phyloP scores from a whole-genome alignment of 768 basidiomycete species.

The Asterophora parasitica region DNA sequence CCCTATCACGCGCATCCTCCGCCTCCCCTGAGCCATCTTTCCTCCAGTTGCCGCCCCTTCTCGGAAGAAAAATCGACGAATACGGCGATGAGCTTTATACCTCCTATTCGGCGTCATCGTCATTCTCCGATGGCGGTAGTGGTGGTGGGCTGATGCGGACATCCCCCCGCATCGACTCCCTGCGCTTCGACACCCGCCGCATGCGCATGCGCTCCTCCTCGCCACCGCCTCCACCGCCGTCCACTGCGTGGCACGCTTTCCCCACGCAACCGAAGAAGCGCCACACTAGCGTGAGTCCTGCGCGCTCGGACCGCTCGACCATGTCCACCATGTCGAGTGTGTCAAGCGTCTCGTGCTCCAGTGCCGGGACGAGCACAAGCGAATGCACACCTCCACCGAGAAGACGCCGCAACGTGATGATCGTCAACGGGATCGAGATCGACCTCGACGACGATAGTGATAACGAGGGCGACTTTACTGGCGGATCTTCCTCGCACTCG shows the following conservation, averaged over 20 bases:
- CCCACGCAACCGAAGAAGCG: background rate
- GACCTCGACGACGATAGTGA: slow-evolving; percentile 17
- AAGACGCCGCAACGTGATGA: slow-evolving; percentile 8
- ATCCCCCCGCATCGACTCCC: background rate
- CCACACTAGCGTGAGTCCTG: slow-evolving; percentile 3
- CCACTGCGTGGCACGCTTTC: slow-evolving; percentile 11
- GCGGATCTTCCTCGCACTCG: background rate
- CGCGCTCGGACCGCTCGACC: slow-evolving; percentile 5
- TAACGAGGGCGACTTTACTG: background rate
- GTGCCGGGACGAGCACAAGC: too few relatives aligned
- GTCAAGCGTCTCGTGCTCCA: background rate
- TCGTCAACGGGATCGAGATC: slow-evolving; percentile 15
- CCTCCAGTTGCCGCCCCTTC: slow-evolving; percentile 22
- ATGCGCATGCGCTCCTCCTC: background rate
- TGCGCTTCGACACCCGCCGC: background rate
- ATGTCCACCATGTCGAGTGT: background rate
- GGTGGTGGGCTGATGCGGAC: too few relatives aligned
- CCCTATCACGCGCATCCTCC: slow-evolving; percentile 30
- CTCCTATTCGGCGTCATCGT: background rate
- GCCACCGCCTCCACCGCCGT: background rate
- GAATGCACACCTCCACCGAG: too few relatives aligned
- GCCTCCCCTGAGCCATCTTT: slow-evolving; percentile 26
- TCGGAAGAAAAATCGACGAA: background rate
- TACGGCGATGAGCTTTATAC: slow-evolving; percentile 1
- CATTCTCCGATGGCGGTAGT: background rate